Base-by-base conservation (phyloP, 2,329 filamentous ascomycete genomes). In the Fusarium paranaense region DNA sequence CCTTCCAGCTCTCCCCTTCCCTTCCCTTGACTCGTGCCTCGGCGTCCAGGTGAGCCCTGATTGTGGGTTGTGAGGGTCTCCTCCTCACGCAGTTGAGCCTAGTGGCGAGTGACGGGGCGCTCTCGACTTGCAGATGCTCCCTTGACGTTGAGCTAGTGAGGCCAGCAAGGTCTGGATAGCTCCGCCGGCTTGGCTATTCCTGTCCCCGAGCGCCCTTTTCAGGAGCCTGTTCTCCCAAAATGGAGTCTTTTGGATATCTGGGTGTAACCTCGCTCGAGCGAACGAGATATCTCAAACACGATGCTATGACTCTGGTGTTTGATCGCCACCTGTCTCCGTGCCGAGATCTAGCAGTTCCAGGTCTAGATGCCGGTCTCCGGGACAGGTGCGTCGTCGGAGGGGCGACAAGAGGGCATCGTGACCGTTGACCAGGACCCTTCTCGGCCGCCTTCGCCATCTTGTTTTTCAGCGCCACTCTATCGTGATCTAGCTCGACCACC, bases 21-120 rank as follows among this genome's bases (percentile, higher is more conserved):
- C 25, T 30, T 18, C 38, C 42, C 33, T 75, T 71, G 76, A 78
- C 70, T 78, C 76, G 58, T 72, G 76, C 64, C 66, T 63, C 60
- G 47, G 64, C 71, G 71, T 45, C 58, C 68, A 42, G 37, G n/a
- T 71, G 54, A 69, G 70, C 56, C 59, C 64, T 58, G 64, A 42
- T 45, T 47, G n/a, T 64, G n/a, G 54, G 22, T 42, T 50, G 32
- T 60, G 50, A 62, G 50, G 57, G 57, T 40, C 64, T 25, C 38
- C 6, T 50, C 42, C 35, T 25, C 22, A 25, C 22, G 56, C 61
- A 37, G 64, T 25, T 56, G 42, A 45, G 42, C 22, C 22, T 18
- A n/a, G 67, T 65, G 52, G 64, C 64, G 33, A 68, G 70, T 63
- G 47, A 66, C 62, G 35, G 35, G 18, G 35, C 35, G 35, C 47